These are phyloP conservation scores for Carex parvula DNA, from an alignment of 176 grass and related monocot species.

Conservation along the genomic window DNA sequence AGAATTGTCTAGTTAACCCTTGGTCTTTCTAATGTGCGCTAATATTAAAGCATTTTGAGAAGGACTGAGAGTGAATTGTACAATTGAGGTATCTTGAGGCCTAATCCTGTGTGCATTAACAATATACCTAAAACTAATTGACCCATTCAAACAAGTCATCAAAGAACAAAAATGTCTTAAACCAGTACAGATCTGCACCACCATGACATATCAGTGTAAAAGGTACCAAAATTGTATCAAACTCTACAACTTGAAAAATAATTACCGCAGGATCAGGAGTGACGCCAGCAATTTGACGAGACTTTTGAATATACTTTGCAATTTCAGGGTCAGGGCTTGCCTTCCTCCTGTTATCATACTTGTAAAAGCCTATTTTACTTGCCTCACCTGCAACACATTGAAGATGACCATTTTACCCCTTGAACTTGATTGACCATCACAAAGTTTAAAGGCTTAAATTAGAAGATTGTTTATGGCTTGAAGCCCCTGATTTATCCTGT, in stretches of 20 bases:
- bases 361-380: conserved; percentile 76
- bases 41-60: not conserved
- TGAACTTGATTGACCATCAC: not conserved
- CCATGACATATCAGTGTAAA: not conserved
- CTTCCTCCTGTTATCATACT: conserved; percentile 89
- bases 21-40: not conserved
- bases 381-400: conserved; percentile 55
- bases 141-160: not conserved
- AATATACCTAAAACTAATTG: too few relatives aligned
- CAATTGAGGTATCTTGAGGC: not conserved
- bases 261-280: conserved; percentile 61
- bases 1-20: not conserved
- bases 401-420: conserved; percentile 9
- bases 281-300: conserved; percentile 69
- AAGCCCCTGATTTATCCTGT: not conserved
- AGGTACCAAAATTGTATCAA: not conserved
- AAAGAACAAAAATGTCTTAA: not conserved
- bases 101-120: not conserved
- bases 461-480: not conserved
- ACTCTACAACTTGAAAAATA: conserved; percentile 22
- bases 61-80: not conserved
- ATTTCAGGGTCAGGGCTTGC: conserved; percentile 80
- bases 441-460: not conserved
- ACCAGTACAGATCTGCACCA: not conserved
- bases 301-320: conserved; percentile 63